These are phyloP conservation scores for Pythium phragmiticola DNA, from an alignment of 352 stramenopile genomes.

Conservation along the genomic window DNA sequence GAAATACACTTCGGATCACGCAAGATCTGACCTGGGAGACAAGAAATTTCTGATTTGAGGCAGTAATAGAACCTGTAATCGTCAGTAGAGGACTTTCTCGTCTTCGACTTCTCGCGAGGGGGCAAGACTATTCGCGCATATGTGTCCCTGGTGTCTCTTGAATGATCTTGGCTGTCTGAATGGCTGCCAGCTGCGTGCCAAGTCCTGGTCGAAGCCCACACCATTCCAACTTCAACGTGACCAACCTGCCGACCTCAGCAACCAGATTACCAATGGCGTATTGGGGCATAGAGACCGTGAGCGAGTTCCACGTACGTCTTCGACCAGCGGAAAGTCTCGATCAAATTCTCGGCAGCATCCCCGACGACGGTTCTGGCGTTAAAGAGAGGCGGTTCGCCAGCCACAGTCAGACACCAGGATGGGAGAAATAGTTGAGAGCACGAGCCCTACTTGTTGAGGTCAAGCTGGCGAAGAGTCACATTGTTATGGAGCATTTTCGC, in stretches of 20 bases:
- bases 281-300: not conserved
- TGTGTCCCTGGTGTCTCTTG: not conserved
- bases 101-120: conserved; percentile 11
- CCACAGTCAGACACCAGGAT: not conserved
- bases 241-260: conserved; percentile 25
- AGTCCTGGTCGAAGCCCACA: conserved; percentile 31
- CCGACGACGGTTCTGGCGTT: conserved; percentile 25
- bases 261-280: not conserved
- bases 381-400: not conserved
- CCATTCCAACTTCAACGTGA: conserved; percentile 36
- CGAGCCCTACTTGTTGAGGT: conserved; percentile 33
- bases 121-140: not conserved
- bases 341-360: conserved; percentile 23
- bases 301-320: conserved; percentile 28
- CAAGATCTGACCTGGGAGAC: not conserved
- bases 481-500: conserved; percentile 39
- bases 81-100: not conserved
- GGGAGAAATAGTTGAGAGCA: not conserved
- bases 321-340: conserved; percentile 31
- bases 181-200: conserved; percentile 16
- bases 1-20: not conserved
- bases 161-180: conserved; percentile 13
- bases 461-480: conserved; percentile 24
- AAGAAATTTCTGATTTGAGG: not conserved
- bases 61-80: too few species aligned